Evolutionary conservation across 495 filamentous ascomycete species (phyloP), one percentile per base, ranked within the genome.

Genomic region (Penicillium chermesinum): DNA sequence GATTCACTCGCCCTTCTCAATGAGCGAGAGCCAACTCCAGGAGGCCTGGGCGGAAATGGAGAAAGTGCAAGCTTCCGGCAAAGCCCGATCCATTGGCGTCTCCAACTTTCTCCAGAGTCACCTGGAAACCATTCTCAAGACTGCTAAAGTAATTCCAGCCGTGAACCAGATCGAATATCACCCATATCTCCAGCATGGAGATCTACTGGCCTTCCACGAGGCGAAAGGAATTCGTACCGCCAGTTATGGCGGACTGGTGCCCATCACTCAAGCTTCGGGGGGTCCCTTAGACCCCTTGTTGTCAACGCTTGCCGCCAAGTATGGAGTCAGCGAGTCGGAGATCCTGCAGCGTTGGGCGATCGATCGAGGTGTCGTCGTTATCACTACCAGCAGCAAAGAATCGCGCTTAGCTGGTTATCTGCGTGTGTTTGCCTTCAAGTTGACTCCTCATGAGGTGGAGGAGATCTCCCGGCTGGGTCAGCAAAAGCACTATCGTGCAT

Each of bases 161-260:
- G 76, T 89, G 56, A 95, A 96, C 66, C 89, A 95, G 72, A 87
- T 95, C 50, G 89, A 96, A 65, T 91, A 79, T 57, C 87, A 95
- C 57, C 85, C 88, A 0, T 95, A 96, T 63, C 74, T 95, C 30
- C 90, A 95, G 64, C 89, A 85, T 62, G 70, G 69, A 2, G 65
- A 68, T n/a, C 73, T 95, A 13, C 33, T 94, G 4, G 63, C 69
- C 4, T 88, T 78, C 65, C 82, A 85, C 47, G 75, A 79, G 55
- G 66, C 79, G 59, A 73, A 88, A 48, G 70, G 72, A 16, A 93
- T 96, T 55, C 82, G 82, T 5, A 77, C 83, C 0, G 69, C 75
- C 3, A 86, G 84, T 22, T 96, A 91, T 62, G 76, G 65, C 0
- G 81, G 87, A 4, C 70, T 95, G 30, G 79, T 78, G 3, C 77